Percentiles rank a stretch among this genome's conserved stretches.
phyloP scores from a whole-genome alignment of 2,329 filamentous ascomycete genomes.

The Fusarium verticillioides region DNA sequence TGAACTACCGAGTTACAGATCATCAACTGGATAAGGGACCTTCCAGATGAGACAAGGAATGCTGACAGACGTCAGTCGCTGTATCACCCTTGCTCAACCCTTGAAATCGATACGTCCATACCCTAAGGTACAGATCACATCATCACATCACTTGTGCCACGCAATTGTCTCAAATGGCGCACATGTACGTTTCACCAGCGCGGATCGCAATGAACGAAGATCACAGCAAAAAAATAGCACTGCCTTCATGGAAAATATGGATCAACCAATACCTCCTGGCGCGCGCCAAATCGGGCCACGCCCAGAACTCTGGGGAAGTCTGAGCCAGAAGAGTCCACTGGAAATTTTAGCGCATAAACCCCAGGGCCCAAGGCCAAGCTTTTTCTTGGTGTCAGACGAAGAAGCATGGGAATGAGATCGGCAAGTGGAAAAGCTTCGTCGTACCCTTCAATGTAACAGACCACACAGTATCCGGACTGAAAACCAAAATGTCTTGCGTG shows the following conservation, averaged over 20 bases:
- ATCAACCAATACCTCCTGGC: slow-evolving; percentile 16
- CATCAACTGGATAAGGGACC: background rate
- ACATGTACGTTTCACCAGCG: slow-evolving; percentile 33
- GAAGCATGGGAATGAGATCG: slow-evolving; percentile 30
- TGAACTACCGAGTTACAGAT: background rate
- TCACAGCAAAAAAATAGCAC: slow-evolving; percentile 1
- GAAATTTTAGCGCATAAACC: slow-evolving; percentile 14
- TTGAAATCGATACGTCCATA: slow-evolving; percentile 8
- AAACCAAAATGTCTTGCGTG: background rate
- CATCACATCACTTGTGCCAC: slow-evolving; percentile 27
- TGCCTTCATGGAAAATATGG: slow-evolving; percentile 21
- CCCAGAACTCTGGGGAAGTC: slow-evolving; percentile 31
- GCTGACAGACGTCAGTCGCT: background rate
- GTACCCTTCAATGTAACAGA: slow-evolving; percentile 2
- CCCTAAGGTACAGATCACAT: slow-evolving; percentile 14
- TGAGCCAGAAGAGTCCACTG: background rate
- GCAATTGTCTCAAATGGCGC: slow-evolving; percentile 35
- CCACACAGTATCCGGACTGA: slow-evolving; percentile 14
- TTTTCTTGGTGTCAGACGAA: slow-evolving; percentile 19
- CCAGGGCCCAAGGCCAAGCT: slow-evolving; percentile 21
- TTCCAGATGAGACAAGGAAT: slow-evolving; percentile 19
- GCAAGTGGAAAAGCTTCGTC: slow-evolving; percentile 17
- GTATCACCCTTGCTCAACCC: slow-evolving; percentile 6
- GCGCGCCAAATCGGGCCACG: slow-evolving; percentile 11
- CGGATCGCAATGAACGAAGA: slow-evolving; percentile 31